A percentile compares a stretch with the other conserved stretches of the same genome.
Conservation (phyloP, 2,329 filamentous ascomycete genomes). For the Cytospora schulzeri region DNA sequence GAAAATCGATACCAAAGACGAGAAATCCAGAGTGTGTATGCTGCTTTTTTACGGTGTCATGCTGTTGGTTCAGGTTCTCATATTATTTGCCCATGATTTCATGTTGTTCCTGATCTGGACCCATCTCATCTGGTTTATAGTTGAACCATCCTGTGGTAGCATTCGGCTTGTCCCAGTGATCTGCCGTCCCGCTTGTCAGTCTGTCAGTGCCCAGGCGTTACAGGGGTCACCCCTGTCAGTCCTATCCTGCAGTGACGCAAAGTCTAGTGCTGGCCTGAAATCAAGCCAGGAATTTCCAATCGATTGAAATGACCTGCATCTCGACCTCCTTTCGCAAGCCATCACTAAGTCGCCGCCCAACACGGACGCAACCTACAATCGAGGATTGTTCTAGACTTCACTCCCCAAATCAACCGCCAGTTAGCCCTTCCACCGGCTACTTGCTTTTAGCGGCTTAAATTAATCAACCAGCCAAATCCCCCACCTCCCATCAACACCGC, state of each 20-base stretch:
- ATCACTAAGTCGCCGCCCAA: neutral
- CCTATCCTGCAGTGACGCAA: slow-evolving; percentile 25
- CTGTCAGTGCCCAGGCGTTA: neutral
- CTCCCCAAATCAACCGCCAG: neutral
- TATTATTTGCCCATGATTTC: no score
- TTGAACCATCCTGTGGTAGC: neutral
- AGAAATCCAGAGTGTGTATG: no score
- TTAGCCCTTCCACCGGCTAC: neutral
- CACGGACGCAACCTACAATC: neutral
- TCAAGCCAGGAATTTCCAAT: slow-evolving; percentile 8
- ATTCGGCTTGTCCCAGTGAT: neutral
- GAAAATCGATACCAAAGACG: no score
- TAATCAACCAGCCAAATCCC: neutral
- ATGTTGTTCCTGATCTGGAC: no score
- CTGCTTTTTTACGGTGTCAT: no score
- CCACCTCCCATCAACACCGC: neutral
- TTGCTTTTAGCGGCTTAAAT: neutral
- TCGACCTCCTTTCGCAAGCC: neutral
- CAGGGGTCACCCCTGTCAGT: slow-evolving; percentile 13
- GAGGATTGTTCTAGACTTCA: neutral
- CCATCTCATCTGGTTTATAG: no score
- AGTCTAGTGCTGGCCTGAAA: slow-evolving; percentile 7
- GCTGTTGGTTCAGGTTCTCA: no score
- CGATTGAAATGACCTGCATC: neutral
- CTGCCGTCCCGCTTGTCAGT: neutral